Evolutionary conservation across 495 filamentous ascomycete genomes (phyloP).

Genomic region (Neurospora sublineolata): DNA sequence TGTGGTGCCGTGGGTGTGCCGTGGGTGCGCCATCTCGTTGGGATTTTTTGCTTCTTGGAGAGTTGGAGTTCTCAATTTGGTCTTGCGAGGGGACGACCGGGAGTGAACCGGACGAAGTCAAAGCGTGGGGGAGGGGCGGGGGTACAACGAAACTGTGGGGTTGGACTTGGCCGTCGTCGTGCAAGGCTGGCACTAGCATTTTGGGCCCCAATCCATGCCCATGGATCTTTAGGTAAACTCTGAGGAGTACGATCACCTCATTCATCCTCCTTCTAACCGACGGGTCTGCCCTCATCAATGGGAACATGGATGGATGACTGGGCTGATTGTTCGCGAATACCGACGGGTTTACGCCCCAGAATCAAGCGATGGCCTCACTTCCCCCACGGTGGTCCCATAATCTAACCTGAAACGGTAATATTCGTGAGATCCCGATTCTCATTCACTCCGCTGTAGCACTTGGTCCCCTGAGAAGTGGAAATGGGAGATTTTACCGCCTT

Average conservation of each 20-base stretch:
- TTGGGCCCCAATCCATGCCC: not conserved
- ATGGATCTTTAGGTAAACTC: not conserved
- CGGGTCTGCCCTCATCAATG: not conserved
- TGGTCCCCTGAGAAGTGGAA: not conserved
- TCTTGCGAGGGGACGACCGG: not conserved
- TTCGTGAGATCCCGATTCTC: not conserved
- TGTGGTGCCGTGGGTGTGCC: constrained; percentile 2
- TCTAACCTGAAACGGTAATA: not conserved
- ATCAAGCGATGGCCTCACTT: not conserved
- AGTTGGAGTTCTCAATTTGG: not conserved
- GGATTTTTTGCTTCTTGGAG: not conserved
- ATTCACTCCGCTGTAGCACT: not conserved
- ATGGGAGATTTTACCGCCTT: not conserved
- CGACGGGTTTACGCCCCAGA: not conserved
- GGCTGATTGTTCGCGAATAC: not conserved
- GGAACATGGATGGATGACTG: not conserved
- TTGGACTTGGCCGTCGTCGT: not conserved
- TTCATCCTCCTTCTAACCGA: not conserved
- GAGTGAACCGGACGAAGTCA: not conserved
- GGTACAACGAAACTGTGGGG: not conserved
- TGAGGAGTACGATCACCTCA: not conserved
- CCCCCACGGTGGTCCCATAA: not conserved
- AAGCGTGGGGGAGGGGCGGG: not conserved
- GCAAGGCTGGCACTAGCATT: not conserved
- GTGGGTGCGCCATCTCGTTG: not conserved